A percentile compares a stretch with the other conserved stretches of the same genome.
These are phyloP conservation scores for Globisporangium ultimum DNA, from an alignment of 352 stramenopile species.

Conservation along the genomic window DNA sequence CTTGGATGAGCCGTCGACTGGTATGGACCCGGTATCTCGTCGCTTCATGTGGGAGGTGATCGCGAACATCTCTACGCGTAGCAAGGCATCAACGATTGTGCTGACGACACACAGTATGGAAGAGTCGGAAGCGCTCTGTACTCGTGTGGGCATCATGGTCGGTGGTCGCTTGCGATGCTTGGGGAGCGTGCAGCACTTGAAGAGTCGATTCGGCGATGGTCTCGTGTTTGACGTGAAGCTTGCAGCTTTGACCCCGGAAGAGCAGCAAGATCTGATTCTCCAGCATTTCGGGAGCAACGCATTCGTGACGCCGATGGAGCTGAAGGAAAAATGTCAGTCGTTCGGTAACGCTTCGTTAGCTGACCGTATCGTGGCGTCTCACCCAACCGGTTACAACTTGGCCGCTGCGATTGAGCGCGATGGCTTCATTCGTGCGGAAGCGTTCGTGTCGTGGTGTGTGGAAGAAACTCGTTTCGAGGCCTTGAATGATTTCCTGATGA, in stretches of 20 bases:
- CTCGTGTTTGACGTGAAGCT: constrained; percentile 84
- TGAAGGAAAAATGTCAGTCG: constrained; percentile 34
- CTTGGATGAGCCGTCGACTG: too few relatives aligned
- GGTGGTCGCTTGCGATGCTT: too few relatives aligned
- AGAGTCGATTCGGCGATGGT: too few relatives aligned
- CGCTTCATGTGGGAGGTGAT: constrained; percentile 95
- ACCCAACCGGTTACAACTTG: constrained; percentile 67
- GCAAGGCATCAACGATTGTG: constrained; percentile 3
- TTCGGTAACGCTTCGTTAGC: constrained; percentile 38
- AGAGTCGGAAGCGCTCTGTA: constrained; percentile 66
- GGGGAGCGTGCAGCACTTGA: too few relatives aligned
- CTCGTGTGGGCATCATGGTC: constrained; percentile 82
- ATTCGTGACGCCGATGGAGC: constrained; percentile 22
- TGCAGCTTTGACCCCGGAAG: constrained; percentile 16
- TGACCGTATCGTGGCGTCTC: constrained; percentile 39
- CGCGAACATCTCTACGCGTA: constrained; percentile 12
- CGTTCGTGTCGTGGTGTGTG: constrained; percentile 64
- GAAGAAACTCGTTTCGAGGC: constrained; percentile 50
- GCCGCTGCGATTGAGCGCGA: constrained; percentile 49
- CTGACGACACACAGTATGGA: constrained; percentile 9
- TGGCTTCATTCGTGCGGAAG: constrained; percentile 33
- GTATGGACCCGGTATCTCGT: too few relatives aligned
- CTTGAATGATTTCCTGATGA: constrained; percentile 27
- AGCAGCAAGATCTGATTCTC: background rate
- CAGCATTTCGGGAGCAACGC: background rate